Percentiles rank a stretch among this genome's conserved stretches.
Evolutionary conservation across 345 rosid species (phyloP).

Genomic region (Punica granatum): DNA sequence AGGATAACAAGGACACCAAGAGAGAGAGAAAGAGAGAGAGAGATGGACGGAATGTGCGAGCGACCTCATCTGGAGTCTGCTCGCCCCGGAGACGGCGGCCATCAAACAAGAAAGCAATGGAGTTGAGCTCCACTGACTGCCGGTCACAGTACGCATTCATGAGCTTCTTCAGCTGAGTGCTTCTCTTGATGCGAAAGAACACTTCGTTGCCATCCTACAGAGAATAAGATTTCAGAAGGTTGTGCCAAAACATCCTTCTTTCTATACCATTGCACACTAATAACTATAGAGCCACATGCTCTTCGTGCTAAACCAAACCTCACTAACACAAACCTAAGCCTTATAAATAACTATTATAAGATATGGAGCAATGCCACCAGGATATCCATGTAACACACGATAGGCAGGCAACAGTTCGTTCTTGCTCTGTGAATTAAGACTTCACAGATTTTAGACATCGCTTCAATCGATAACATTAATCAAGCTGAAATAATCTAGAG

Average conservation of each 20-base stretch:
- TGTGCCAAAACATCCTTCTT: too few relatives aligned
- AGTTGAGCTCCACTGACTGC: constrained; percentile 65
- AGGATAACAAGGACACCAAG: neutral
- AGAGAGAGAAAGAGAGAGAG: constrained; percentile 8
- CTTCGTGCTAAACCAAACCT: neutral
- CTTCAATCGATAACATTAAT: too few relatives aligned
- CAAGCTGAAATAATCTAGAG: too few relatives aligned
- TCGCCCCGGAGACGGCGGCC: constrained; percentile 79
- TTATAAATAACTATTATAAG: neutral
- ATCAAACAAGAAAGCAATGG: constrained; percentile 80
- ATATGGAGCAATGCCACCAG: neutral
- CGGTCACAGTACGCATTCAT: constrained; percentile 89
- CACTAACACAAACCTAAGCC: neutral
- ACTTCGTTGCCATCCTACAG: constrained; percentile 82
- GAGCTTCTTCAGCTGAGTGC: constrained; percentile 79
- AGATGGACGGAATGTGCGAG: neutral
- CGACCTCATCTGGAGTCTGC: constrained; percentile 86
- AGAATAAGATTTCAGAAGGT: neutral
- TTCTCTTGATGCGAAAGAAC: constrained; percentile 76
- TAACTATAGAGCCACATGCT: neutral
- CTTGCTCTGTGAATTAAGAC: neutral
- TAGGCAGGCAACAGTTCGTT: neutral
- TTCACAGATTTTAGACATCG: too few relatives aligned
- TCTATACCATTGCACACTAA: neutral
- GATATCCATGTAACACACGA: neutral